Evolutionary conservation across 805 yeast genomes (phyloP).

Genomic region (Candida golubevii): DNA sequence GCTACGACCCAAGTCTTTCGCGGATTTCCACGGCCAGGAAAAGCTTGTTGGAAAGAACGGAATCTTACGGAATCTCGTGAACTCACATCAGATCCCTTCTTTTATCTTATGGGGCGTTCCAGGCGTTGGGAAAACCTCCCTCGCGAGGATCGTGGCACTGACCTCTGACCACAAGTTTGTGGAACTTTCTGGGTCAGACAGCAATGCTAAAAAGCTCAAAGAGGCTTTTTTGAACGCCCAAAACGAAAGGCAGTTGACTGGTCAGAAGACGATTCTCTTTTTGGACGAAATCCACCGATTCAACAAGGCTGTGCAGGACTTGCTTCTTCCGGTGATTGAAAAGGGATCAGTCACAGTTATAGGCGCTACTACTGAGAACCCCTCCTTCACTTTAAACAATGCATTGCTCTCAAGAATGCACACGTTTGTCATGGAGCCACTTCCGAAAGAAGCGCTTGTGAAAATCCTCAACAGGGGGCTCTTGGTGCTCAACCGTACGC

Average conservation of each 20-base stretch:
- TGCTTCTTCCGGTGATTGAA: slow-evolving; percentile 40
- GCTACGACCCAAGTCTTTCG: slow-evolving; percentile 34
- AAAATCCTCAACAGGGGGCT: slow-evolving; percentile 42
- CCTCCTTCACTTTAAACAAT: slow-evolving; percentile 39
- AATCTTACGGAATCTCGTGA: slow-evolving; percentile 29
- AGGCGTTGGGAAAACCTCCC: slow-evolving; percentile 42
- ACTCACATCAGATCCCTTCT: slow-evolving; percentile 34
- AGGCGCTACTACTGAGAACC: slow-evolving; percentile 64
- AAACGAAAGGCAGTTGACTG: slow-evolving; percentile 31
- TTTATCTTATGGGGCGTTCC: slow-evolving; percentile 44
- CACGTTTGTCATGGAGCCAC: slow-evolving; percentile 41
- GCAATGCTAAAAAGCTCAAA: slow-evolving; percentile 32
- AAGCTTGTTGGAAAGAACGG: slow-evolving; percentile 37
- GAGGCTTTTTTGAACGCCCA: slow-evolving; percentile 36
- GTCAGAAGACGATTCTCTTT: slow-evolving; percentile 31
- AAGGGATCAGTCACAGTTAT: slow-evolving; percentile 36
- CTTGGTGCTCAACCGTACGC: slow-evolving; percentile 48
- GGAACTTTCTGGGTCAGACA: slow-evolving; percentile 39
- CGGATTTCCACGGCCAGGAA: slow-evolving; percentile 41
- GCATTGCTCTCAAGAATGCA: slow-evolving; percentile 43
- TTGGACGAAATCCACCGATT: slow-evolving; percentile 43
- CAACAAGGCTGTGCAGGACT: slow-evolving; percentile 41
- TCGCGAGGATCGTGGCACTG: slow-evolving; percentile 37
- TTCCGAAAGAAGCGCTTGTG: slow-evolving; percentile 28
- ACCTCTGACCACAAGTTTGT: slow-evolving; percentile 29